phyloP scores from a whole-genome alignment of 2,329 filamentous ascomycete species.

The Paramyrothecium roridum region DNA sequence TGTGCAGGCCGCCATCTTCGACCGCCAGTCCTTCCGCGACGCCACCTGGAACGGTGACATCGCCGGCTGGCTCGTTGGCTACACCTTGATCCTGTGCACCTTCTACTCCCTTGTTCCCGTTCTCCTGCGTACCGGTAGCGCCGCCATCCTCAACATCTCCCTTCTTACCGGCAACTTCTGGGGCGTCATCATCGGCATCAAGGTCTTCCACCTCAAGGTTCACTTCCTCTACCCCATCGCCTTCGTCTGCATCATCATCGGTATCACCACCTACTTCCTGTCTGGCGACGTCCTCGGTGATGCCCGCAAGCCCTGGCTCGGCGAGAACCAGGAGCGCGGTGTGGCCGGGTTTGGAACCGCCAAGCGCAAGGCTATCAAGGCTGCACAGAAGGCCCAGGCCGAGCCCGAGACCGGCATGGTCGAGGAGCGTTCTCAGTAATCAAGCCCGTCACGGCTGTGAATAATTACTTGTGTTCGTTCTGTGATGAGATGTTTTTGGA shows the following conservation, averaged over 20 bases:
- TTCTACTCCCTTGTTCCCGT: constrained; percentile 90
- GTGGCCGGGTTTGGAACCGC: constrained; percentile 81
- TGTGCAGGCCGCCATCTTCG: constrained; percentile 86
- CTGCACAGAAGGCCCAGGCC: constrained; percentile 39
- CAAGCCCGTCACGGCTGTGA: no score
- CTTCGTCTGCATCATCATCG: constrained; percentile 87
- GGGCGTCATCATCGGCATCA: constrained; percentile 88
- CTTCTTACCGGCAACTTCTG: constrained; percentile 95
- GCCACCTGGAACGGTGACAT: constrained; percentile 66
- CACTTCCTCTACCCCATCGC: constrained; percentile 95
- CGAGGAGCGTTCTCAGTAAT: no score
- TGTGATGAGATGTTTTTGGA: no score
- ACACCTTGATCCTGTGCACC: constrained; percentile 75
- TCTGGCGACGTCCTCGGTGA: constrained; percentile 81
- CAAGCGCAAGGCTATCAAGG: constrained; percentile 68
- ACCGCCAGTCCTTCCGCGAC: constrained; percentile 66
- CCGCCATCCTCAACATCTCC: constrained; percentile 95
- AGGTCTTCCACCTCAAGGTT: constrained; percentile 75
- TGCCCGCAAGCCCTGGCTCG: constrained; percentile 92
- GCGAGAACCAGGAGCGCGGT: constrained; percentile 78
- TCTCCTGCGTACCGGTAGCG: constrained; percentile 83
- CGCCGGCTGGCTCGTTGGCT: constrained; percentile 82
- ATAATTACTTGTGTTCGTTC: no score
- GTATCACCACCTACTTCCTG: constrained; percentile 84
- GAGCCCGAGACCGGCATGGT: constrained; percentile 12